A percentile compares a stretch with the other conserved stretches of the same genome.
Evolutionary conservation across 495 filamentous ascomycete genomes (phyloP).

Genomic region (Chaetomidium leptoderma): DNA sequence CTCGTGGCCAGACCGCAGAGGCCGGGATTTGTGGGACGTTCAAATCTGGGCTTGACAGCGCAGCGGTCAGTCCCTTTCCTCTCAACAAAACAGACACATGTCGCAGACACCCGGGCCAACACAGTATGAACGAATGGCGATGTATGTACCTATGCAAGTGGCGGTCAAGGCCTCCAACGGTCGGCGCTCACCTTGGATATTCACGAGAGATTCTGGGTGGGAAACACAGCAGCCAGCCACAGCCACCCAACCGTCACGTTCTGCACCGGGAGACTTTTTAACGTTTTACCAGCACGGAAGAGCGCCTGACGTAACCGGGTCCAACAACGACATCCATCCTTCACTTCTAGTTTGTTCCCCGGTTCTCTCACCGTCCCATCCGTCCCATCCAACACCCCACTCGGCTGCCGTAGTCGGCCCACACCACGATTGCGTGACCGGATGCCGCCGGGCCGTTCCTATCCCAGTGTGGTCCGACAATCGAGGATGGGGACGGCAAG

Average conservation of each 20-base stretch:
- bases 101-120: too few relatives aligned
- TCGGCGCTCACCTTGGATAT: not conserved
- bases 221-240: conserved; percentile 4
- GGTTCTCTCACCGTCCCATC: not conserved
- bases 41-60: not conserved
- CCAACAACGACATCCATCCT: not conserved
- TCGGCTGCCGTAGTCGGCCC: not conserved
- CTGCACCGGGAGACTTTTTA: too few relatives aligned
- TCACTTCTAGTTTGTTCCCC: conserved; percentile 1
- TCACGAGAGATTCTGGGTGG: not conserved
- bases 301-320: conserved; percentile 10
- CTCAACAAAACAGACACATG: not conserved
- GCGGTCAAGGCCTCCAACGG: too few relatives aligned
- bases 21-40: too few relatives aligned
- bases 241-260: too few relatives aligned
- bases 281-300: too few relatives aligned
- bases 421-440: conserved; percentile 14
- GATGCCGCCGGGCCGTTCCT: not conserved
- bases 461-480: not conserved
- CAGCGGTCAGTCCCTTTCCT: not conserved
- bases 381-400: not conserved
- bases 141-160: not conserved
- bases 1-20: conserved; percentile 8
- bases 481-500: too few relatives aligned
- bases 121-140: not conserved